Conservation (phyloP, 1,139 yeast species). For the Suhomyces bolitotheri region DNA sequence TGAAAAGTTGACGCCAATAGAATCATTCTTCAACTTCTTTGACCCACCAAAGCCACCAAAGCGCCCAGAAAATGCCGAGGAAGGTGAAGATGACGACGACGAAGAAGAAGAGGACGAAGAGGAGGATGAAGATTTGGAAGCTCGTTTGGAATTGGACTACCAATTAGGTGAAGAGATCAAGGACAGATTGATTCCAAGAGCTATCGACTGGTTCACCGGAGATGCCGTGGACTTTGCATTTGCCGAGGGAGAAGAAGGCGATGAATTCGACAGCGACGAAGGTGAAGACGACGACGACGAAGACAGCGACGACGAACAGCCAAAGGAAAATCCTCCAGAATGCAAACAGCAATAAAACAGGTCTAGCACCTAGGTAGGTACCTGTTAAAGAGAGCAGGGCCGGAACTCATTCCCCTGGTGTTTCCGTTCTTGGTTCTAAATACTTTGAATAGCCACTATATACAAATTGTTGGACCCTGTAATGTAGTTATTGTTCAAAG, state of each 20-base stretch:
- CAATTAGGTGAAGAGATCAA: constrained; percentile 95
- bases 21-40: constrained; percentile 93
- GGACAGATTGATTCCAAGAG: constrained; percentile 93
- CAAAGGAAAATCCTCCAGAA: constrained; percentile 74
- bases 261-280: constrained; percentile 38
- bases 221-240: constrained; percentile 73
- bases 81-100: constrained; percentile 35
- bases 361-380: no score
- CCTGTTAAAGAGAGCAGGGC: no score
- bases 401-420: no score
- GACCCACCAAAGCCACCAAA: constrained; percentile 86
- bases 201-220: constrained; percentile 98
- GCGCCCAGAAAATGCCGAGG: constrained; percentile 33
- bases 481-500: no score
- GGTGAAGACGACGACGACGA: constrained; percentile 58
- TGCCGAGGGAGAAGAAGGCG: constrained; percentile 50
- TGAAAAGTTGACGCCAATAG: constrained; percentile 89
- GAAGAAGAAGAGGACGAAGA: constrained; percentile 55
- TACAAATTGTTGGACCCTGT: no score
- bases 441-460: no score
- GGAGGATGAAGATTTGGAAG: constrained; percentile 76
- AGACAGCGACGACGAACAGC: constrained; percentile 31
- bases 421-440: no score
- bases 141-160: constrained; percentile 86
- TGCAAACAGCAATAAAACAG: constrained; percentile 76